These are phyloP conservation scores for Pigoraptor vietnamica DNA, from an alignment of 78 protist species.

Conservation along the genomic window DNA sequence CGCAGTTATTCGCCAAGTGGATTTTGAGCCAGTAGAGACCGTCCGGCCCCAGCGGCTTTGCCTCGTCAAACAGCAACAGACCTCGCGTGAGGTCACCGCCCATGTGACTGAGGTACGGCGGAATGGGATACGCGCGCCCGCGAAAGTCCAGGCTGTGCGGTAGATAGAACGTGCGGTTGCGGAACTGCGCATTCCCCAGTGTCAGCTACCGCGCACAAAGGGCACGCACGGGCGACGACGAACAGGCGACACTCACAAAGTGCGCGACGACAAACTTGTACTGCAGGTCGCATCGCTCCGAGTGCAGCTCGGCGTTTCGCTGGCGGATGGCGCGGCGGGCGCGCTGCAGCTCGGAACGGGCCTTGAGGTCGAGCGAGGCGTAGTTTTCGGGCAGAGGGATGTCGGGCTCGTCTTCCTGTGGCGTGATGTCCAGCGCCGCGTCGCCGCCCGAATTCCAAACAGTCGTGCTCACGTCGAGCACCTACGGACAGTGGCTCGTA, in stretches of 20 bases:
- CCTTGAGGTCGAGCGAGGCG: not conserved
- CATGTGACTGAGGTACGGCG: constrained; percentile 84
- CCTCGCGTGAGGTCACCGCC: constrained; percentile 81
- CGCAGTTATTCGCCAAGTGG: constrained; percentile 85
- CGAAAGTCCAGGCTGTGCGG: constrained; percentile 94
- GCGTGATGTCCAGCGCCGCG: not conserved
- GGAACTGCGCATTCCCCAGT: constrained; percentile 11
- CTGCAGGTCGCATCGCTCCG: constrained; percentile 33
- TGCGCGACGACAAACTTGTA: constrained; percentile 44
- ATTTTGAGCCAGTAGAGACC: constrained; percentile 83
- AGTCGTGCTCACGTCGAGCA: not conserved
- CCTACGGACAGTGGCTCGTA: not conserved
- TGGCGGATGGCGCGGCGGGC: not conserved
- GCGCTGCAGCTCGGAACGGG: not conserved
- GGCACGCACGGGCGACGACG: not conserved
- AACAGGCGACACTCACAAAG: not conserved
- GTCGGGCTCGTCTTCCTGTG: not conserved
- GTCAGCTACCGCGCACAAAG: not conserved
- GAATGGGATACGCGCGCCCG: constrained; percentile 92
- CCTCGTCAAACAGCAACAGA: constrained; percentile 62
- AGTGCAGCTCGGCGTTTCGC: constrained; percentile 48
- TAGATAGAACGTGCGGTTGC: constrained; percentile 51
- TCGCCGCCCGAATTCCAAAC: constrained; percentile 10
- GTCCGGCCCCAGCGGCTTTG: constrained; percentile 45
- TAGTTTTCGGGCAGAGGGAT: not conserved